Conservation (phyloP, 306 rosid genomes). For the Vigna reflexopilosa region DNA sequence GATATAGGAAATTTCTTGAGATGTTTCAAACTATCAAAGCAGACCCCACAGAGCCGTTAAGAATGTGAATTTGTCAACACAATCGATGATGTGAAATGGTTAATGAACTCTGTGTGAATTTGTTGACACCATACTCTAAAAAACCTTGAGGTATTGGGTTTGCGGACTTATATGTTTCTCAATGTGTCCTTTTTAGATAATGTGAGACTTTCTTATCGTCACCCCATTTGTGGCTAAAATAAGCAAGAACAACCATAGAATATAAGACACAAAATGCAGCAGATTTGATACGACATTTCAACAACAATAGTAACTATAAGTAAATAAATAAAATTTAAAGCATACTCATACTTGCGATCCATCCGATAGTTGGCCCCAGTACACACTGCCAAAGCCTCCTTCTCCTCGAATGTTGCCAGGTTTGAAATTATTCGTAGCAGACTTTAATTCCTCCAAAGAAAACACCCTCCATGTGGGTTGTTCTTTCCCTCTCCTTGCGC, state of each 20-base stretch:
- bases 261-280: not conserved
- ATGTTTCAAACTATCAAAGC: too few species aligned
- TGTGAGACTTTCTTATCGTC: too few species aligned
- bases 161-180: too few species aligned
- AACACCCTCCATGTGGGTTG: slow-evolving; percentile 78
- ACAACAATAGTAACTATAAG: not conserved
- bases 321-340: not conserved
- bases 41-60: too few species aligned
- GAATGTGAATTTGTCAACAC: too few species aligned
- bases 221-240: not conserved
- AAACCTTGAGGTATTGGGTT: too few species aligned
- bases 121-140: too few species aligned
- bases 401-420: slow-evolving; percentile 93
- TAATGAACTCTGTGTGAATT: too few species aligned
- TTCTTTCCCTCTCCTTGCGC: slow-evolving; percentile 68
- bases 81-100: too few species aligned
- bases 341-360: slow-evolving; percentile 73
- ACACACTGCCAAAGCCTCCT: slow-evolving; percentile 91
- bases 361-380: slow-evolving; percentile 98
- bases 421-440: slow-evolving; percentile 88
- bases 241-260: slow-evolving; percentile 15
- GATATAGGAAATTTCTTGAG: too few species aligned
- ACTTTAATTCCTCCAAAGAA: slow-evolving; percentile 81
- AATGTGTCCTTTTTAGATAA: too few species aligned
- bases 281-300: not conserved